Evolutionary conservation across 805 yeast species (phyloP).

Genomic region (Pichia heedii): DNA sequence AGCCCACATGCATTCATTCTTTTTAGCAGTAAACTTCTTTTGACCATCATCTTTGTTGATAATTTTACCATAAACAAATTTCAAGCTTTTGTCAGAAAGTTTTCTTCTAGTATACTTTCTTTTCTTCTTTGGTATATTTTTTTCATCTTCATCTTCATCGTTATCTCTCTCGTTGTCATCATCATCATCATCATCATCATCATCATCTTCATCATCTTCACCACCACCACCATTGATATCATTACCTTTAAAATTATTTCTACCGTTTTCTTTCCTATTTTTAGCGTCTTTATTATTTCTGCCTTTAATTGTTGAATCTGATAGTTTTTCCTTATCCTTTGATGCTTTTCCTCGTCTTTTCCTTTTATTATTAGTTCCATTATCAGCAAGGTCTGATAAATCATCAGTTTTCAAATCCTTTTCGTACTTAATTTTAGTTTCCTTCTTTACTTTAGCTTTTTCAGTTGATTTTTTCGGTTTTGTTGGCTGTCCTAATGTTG

Average conservation of each 20-base stretch:
- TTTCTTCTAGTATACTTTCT: constrained; percentile 2
- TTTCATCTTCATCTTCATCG: background rate
- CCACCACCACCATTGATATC: no score
- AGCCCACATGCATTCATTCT: background rate
- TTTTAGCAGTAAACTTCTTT: background rate
- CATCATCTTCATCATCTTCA: background rate
- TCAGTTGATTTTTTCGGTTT: background rate
- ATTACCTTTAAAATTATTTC: no score
- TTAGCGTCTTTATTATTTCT: no score
- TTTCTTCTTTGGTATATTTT: background rate
- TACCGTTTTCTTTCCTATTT: no score
- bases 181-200: background rate
- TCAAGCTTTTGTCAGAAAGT: constrained; percentile 1
- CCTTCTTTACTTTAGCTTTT: background rate
- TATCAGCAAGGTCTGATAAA: background rate
- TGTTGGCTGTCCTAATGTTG: background rate
- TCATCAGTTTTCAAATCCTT: constrained; percentile 1
- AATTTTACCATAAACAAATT: constrained; percentile 5
- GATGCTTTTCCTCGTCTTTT: background rate
- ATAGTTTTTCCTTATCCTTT: background rate
- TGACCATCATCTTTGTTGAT: background rate
- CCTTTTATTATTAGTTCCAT: background rate
- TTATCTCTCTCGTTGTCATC: background rate
- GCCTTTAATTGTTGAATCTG: no score
- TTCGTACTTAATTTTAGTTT: background rate